These are phyloP conservation scores for Vitis riparia DNA, from an alignment of 164 flowering plant species.

Conservation along the genomic window DNA sequence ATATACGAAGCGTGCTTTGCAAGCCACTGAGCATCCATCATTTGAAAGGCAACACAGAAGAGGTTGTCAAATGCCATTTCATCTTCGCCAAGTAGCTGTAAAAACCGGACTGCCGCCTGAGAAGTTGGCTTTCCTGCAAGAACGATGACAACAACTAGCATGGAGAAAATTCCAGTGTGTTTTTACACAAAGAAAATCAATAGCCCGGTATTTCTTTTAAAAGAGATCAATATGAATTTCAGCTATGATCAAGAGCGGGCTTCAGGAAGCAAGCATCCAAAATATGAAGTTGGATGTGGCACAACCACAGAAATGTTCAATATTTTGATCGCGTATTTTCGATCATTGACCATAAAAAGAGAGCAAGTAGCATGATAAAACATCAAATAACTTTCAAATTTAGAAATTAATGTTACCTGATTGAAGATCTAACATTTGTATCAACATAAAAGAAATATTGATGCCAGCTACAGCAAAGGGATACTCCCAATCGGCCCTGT, in stretches of 20 bases:
- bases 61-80: slow-evolving; percentile 82
- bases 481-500: slow-evolving; percentile 92
- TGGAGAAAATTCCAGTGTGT: background rate
- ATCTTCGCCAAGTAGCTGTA: slow-evolving; percentile 63
- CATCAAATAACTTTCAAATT: background rate
- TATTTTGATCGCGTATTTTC: background rate
- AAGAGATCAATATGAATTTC: too few species aligned
- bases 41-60: slow-evolving; percentile 62
- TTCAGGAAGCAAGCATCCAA: too few species aligned
- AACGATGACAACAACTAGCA: background rate
- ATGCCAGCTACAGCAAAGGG: slow-evolving; percentile 97
- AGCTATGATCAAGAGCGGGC: too few species aligned
- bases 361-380: background rate
- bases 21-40: slow-evolving; percentile 92
- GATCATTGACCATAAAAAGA: background rate
- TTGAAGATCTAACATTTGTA: slow-evolving; percentile 81
- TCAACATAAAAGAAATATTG: slow-evolving; percentile 78
- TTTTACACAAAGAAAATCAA: too few species aligned
- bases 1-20: slow-evolving; percentile 84
- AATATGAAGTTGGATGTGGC: too few species aligned
- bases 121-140: slow-evolving; percentile 62
- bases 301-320: background rate
- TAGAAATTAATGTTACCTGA: slow-evolving; percentile 43
- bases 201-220: too few species aligned
- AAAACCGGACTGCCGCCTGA: slow-evolving; percentile 52